A percentile compares a stretch with the other conserved stretches of the same genome.
Conservation (phyloP, 1,284 basidiomycete species). For the Microbotryum lychnidis-dioicae region DNA sequence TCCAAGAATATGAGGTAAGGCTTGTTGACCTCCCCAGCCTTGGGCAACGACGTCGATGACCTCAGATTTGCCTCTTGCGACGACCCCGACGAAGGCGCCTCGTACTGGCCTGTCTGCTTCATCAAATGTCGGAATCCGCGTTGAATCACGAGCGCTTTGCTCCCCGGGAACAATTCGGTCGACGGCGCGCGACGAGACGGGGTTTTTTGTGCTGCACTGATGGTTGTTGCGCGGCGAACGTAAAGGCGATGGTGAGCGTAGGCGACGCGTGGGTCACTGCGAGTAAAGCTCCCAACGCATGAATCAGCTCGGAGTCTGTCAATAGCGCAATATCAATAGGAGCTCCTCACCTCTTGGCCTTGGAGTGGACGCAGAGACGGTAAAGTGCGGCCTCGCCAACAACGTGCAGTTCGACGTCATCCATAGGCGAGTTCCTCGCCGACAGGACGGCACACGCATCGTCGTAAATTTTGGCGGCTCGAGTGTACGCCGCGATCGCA, state of each 20-base stretch:
- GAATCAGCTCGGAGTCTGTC: not conserved
- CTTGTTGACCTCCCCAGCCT: conserved; percentile 68
- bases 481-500: not conserved
- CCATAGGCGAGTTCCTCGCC: not conserved
- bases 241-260: conserved; percentile 7
- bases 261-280: not conserved
- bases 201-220: too few species aligned
- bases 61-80: conserved; percentile 31
- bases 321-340: not conserved
- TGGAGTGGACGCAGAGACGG: conserved; percentile 2
- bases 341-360: not conserved
- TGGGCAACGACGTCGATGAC: conserved; percentile 62
- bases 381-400: conserved; percentile 16
- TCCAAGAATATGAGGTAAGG: conserved; percentile 78
- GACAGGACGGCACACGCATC: conserved; percentile 5
- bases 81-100: not conserved
- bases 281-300: not conserved
- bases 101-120: not conserved
- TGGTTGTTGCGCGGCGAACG: not conserved
- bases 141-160: not conserved
- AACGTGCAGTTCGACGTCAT: conserved; percentile 19
- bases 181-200: too few species aligned
- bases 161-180: not conserved
- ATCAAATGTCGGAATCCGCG: conserved; percentile 9
- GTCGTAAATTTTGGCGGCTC: conserved; percentile 9